These are phyloP conservation scores for Terana coerulea DNA, from an alignment of 768 basidiomycete species.

Conservation along the genomic window DNA sequence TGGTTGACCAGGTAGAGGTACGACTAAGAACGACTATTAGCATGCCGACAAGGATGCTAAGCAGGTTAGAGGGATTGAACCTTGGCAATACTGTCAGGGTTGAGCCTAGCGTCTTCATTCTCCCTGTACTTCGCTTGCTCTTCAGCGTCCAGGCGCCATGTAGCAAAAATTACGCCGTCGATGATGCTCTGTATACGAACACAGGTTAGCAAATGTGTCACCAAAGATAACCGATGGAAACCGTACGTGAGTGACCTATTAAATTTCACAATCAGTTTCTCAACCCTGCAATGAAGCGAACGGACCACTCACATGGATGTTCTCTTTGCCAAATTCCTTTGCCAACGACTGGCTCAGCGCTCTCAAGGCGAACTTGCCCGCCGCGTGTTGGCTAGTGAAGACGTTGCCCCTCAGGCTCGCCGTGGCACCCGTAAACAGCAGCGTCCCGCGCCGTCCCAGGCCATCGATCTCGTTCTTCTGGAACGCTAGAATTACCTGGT, in stretches of 20 bases:
- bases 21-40: constrained; percentile 38
- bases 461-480: constrained; percentile 27
- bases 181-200: constrained; percentile 65
- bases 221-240: too few species aligned
- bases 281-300: not conserved
- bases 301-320: constrained; percentile 34
- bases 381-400: constrained; percentile 35
- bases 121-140: constrained; percentile 34
- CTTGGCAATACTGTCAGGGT: constrained; percentile 66
- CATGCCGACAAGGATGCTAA: not conserved
- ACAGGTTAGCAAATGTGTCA: not conserved
- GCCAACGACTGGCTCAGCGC: constrained; percentile 38
- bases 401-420: constrained; percentile 36
- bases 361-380: constrained; percentile 38
- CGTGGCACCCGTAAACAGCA: constrained; percentile 43
- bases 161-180: constrained; percentile 46
- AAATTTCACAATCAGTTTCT: not conserved
- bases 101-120: constrained; percentile 45
- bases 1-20: constrained; percentile 66
- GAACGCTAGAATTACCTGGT: constrained; percentile 31
- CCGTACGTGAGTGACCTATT: constrained; percentile 36
- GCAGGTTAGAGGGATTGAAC: too few species aligned
- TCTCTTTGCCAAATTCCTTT: constrained; percentile 42
- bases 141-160: constrained; percentile 30
- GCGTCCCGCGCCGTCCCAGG: constrained; percentile 34